Percentiles rank a stretch among this genome's conserved stretches.
Evolutionary conservation across 108 stramenopile species (phyloP).

Genomic region (Nannochloropsis oceanica): DNA sequence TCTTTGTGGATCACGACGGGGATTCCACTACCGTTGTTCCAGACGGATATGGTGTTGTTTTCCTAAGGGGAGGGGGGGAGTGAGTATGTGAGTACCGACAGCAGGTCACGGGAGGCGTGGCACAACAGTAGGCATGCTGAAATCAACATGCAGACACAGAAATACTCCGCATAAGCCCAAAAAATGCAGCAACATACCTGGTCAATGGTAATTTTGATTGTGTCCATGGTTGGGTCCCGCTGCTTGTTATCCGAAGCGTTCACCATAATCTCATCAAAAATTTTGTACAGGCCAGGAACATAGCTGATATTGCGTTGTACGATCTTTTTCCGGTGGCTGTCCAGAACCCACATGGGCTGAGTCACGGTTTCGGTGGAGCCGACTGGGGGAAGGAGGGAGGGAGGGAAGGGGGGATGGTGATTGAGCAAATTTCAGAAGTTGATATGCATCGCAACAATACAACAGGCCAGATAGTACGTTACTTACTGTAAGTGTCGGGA

Average conservation of each 20-base stretch:
- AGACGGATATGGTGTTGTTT: conserved; percentile 61
- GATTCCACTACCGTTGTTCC: conserved; percentile 78
- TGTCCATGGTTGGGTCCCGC: conserved; percentile 84
- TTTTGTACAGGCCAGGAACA: conserved; percentile 93
- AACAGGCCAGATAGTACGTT: background rate
- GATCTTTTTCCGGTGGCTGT: conserved; percentile 47
- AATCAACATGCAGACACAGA: background rate
- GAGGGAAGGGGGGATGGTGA: background rate
- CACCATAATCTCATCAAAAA: conserved; percentile 98
- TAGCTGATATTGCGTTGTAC: conserved; percentile 59
- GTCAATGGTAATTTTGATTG: conserved; percentile 62
- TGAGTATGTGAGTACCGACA: background rate
- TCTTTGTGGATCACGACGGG: conserved; percentile 46
- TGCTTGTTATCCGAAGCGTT: conserved; percentile 99
- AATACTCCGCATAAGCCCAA: background rate
- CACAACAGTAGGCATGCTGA: background rate
- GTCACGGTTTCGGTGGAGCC: conserved; percentile 64
- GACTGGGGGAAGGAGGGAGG: conserved; percentile 25
- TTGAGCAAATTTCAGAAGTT: background rate
- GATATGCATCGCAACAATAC: background rate
- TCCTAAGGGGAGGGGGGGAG: background rate
- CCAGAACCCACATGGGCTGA: conserved; percentile 76
- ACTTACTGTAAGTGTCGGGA: conserved; percentile 93
- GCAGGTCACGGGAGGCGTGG: background rate
- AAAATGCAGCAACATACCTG: background rate